Percentiles rank a stretch among this genome's conserved stretches.
Conservation (phyloP, 768 basidiomycete genomes). For the Phaeotremella fagi region DNA sequence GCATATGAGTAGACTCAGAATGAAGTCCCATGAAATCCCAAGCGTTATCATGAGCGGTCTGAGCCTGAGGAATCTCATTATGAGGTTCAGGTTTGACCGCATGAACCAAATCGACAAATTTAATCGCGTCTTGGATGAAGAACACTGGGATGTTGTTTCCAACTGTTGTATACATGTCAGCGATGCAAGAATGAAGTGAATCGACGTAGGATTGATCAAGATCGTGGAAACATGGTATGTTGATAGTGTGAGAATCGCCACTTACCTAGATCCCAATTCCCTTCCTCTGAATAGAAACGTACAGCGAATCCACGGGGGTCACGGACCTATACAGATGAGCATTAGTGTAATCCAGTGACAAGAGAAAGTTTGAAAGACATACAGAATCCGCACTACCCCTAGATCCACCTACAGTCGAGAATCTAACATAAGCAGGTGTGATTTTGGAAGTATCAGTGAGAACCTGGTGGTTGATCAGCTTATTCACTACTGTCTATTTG, state of each 20-base stretch:
- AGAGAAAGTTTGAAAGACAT: neutral
- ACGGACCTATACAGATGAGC: conserved; percentile 50
- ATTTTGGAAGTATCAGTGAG: conserved; percentile 67
- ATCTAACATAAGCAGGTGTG: conserved; percentile 75
- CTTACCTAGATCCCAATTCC: conserved; percentile 65
- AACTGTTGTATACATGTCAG: no score
- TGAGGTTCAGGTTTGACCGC: conserved; percentile 85
- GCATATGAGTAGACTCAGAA: conserved; percentile 53
- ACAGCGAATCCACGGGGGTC: conserved; percentile 83
- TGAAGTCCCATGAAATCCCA: conserved; percentile 77
- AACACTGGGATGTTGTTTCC: conserved; percentile 49
- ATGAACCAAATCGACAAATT: conserved; percentile 81
- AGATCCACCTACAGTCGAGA: conserved; percentile 75
- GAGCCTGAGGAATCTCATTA: conserved; percentile 58
- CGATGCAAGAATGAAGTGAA: no score
- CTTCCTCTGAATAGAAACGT: conserved; percentile 77
- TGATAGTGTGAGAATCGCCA: neutral
- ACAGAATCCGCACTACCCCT: conserved; percentile 70
- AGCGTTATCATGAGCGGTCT: conserved; percentile 68
- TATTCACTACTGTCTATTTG: no score
- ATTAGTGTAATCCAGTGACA: neutral
- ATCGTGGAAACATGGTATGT: neutral
- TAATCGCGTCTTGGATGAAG: conserved; percentile 61
- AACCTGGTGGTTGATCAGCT: no score
- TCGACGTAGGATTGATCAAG: neutral